A percentile compares a stretch with the other conserved stretches of the same genome.
Conservation (phyloP, 495 filamentous ascomycete species). For the Annulohypoxylon bovei region DNA sequence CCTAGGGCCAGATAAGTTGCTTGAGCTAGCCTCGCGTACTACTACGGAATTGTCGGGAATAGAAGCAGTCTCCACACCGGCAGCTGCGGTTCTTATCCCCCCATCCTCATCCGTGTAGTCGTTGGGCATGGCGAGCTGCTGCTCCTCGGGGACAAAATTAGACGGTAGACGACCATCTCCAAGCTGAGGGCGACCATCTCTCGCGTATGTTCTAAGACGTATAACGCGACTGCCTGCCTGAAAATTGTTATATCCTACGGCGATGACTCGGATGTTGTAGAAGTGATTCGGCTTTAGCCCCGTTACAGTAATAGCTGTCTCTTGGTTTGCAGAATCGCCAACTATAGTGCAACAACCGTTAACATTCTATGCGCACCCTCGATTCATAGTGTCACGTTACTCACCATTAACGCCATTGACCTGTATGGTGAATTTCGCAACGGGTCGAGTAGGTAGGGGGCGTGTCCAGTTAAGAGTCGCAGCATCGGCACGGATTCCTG, state of each 20-base stretch:
- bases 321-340: conserved; percentile 83
- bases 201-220: conserved; percentile 73
- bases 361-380: conserved; percentile 13
- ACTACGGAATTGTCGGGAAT: conserved; percentile 60
- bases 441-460: conserved; percentile 77
- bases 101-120: conserved; percentile 53
- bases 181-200: conserved; percentile 64
- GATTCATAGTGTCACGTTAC: conserved; percentile 30
- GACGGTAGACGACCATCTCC: conserved; percentile 62
- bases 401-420: conserved; percentile 92
- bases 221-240: conserved; percentile 87
- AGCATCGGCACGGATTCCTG: conserved; percentile 84
- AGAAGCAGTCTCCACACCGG: conserved; percentile 65
- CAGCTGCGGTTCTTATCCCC: conserved; percentile 51
- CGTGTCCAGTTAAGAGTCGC: conserved; percentile 93
- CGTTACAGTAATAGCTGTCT: conserved; percentile 88
- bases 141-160: conserved; percentile 62
- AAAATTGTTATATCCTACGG: conserved; percentile 88
- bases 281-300: conserved; percentile 85
- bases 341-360: conserved; percentile 60
- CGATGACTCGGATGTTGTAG: conserved; percentile 91
- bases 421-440: conserved; percentile 88
- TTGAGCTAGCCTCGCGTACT: conserved; percentile 68
- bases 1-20: conserved; percentile 64
- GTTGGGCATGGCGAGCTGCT: conserved; percentile 50